phyloP scores from a whole-genome alignment of 176 grass and related monocot genomes.

The Leersia perrieri region DNA sequence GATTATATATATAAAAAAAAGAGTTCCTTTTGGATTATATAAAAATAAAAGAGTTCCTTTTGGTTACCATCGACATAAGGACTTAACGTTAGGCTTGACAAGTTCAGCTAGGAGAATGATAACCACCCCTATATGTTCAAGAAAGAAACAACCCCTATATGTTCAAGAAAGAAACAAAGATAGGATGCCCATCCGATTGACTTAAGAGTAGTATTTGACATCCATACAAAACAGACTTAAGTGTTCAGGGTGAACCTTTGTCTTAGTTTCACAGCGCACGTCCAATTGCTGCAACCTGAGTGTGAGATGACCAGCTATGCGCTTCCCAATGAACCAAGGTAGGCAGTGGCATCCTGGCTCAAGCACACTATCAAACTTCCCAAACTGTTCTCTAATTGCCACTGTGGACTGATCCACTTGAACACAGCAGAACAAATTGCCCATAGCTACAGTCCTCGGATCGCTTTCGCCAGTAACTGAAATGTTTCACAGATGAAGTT shows the following conservation, averaged over 20 bases:
- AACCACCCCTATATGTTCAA: neutral
- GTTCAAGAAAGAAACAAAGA: neutral
- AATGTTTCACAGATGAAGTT: conserved; percentile 23
- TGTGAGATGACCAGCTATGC: conserved; percentile 59
- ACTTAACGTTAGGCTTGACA: neutral
- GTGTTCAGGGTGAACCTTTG: conserved; percentile 49
- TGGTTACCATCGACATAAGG: neutral
- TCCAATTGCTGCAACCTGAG: conserved; percentile 75
- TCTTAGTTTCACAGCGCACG: conserved; percentile 75
- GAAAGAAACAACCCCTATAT: neutral
- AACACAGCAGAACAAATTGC: conserved; percentile 66
- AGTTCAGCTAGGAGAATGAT: neutral
- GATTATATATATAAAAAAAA: too few species aligned
- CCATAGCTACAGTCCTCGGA: conserved; percentile 39
- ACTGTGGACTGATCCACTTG: conserved; percentile 64
- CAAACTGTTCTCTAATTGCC: conserved; percentile 58
- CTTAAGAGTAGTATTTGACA: neutral
- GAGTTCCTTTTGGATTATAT: too few species aligned
- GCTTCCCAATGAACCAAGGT: conserved; percentile 43
- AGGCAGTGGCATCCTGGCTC: conserved; percentile 67
- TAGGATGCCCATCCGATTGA: neutral
- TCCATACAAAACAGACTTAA: neutral
- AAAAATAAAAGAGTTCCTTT: too few species aligned
- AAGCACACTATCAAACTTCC: conserved; percentile 58
- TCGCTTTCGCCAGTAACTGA: conserved; percentile 24